A percentile compares a stretch with the other conserved stretches of the same genome.
Conservation (phyloP, 306 rosid genomes). For the Quercus alba region DNA sequence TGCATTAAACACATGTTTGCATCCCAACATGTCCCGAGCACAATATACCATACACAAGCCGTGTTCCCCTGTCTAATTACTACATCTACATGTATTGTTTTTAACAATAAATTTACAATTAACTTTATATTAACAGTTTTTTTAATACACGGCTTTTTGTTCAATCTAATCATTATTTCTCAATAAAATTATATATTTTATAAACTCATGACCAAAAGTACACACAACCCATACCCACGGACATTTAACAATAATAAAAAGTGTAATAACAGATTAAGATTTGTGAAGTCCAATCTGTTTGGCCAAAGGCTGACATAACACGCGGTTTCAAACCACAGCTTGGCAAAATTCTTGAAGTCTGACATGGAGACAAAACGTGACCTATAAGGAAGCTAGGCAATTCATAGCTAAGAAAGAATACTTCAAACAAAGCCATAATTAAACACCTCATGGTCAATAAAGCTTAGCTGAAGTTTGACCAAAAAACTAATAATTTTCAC, state of each 20-base stretch:
- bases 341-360: not conserved
- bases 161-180: too few relatives aligned
- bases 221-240: too few relatives aligned
- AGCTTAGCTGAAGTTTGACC: not conserved
- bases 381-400: not conserved
- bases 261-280: too few relatives aligned
- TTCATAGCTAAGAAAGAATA: not conserved
- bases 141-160: too few relatives aligned
- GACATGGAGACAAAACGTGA: not conserved
- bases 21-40: rapidly evolving
- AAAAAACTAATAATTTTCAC: not conserved
- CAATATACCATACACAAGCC: rapidly evolving
- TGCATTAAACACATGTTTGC: rapidly evolving
- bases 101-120: too few relatives aligned
- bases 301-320: not conserved
- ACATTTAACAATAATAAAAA: too few relatives aligned
- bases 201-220: too few relatives aligned
- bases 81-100: too few relatives aligned
- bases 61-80: too few relatives aligned
- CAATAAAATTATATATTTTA: too few relatives aligned
- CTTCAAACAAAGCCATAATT: not conserved
- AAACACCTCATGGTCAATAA: not conserved
- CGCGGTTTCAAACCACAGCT: not conserved
- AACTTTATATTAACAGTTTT: too few relatives aligned
- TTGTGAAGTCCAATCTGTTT: not conserved